Base-by-base conservation (phyloP, 768 basidiomycete species). In the Amanita fuliginea region DNA sequence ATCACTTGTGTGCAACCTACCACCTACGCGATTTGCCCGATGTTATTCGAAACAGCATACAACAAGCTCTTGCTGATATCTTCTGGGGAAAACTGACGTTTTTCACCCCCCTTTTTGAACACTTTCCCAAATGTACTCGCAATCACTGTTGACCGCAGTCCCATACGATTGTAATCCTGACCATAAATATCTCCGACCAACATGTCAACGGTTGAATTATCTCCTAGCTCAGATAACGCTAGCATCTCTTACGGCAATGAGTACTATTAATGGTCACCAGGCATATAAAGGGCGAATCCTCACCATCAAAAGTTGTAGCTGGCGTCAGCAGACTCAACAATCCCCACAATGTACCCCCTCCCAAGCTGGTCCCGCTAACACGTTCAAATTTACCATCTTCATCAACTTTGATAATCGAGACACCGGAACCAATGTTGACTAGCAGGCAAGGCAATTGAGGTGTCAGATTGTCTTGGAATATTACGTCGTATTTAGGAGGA, bases 111-210 rank as follows among this genome's bases (percentile, higher is more conserved):
- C 67, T 93, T 90, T 64, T 86, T 86, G 71, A 99, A 98, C 34
- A 99, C 96, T 61, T 98, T 99, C 11, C 96, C 96, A 66, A 99
- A 98, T 19, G 92, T 90, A 55, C 92, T 95, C 9, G 96, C 96
- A 60, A 99, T 99, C 71, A 87, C 96, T 6, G 90, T 94, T 32
- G 94, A 96, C 67, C 98, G 98, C 49, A 99, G 79, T 14, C 96
- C 96, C 32, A 99, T 80, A 53, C 86, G 85, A 64, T 78, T 82
- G 69, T 97, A 97, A 68, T 97, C 96, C 56, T 90, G 86, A n/a
- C 96, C 91, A 64, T 96, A 99, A 57, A 99, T 99, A 68, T 99
- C 96, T 32, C 96, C 95, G 40, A 99, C 94, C 42, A 98, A 82
- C 95, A 98, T 98, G 65, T 99, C 96, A 11, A 98, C 94, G 4